A percentile compares a stretch with the other conserved stretches of the same genome.
Evolutionary conservation across 257 asterid genomes (phyloP).

Genomic region (Nicotiana otophora): DNA sequence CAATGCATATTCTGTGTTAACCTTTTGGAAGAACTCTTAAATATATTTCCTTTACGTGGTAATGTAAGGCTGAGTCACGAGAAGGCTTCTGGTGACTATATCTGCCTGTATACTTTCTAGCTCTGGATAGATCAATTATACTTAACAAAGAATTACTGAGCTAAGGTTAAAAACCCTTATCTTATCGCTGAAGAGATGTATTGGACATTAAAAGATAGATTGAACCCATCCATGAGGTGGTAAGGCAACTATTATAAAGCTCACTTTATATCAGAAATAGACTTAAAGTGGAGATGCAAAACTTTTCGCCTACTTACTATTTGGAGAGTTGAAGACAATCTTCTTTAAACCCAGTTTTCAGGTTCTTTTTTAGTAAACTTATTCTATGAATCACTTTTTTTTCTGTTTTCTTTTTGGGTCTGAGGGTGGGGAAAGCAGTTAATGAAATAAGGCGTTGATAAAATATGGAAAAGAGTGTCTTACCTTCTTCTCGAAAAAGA

Average conservation of each 20-base stretch:
- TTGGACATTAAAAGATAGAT: neutral
- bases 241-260: neutral
- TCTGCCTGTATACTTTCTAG: neutral
- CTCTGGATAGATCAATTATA: neutral
- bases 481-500: neutral
- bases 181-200: neutral
- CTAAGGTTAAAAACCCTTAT: neutral
- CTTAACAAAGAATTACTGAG: neutral
- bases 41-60: neutral
- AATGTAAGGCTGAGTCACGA: neutral
- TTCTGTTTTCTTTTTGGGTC: neutral
- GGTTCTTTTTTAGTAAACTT: neutral
- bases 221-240: neutral
- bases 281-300: neutral
- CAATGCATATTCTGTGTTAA: neutral
- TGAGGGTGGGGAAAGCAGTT: neutral
- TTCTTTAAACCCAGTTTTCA: neutral
- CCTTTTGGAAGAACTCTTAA: neutral
- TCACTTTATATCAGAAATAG: neutral
- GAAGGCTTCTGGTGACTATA: neutral
- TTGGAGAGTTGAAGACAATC: neutral
- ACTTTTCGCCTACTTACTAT: neutral
- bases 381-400: neutral
- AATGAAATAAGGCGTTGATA: neutral
- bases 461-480: neutral